These are phyloP conservation scores for Sparassis latifolia DNA, from an alignment of 1,284 basidiomycete species.

Conservation along the genomic window DNA sequence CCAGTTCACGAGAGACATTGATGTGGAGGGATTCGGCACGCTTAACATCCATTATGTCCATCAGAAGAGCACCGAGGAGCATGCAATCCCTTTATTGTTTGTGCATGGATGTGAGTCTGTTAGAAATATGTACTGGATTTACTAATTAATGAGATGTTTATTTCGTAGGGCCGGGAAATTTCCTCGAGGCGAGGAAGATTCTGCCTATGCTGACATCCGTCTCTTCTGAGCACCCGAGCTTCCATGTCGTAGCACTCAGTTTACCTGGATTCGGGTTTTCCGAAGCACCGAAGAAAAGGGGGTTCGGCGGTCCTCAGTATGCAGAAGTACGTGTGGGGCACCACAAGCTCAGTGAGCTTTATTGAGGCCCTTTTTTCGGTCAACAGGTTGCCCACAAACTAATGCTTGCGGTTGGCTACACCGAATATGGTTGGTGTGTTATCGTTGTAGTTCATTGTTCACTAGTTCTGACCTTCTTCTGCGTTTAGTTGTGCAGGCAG, in stretches of 20 bases:
- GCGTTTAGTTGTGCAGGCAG: constrained; percentile 6
- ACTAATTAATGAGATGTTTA: background rate
- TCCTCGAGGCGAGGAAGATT: constrained; percentile 33
- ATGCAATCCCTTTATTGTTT: constrained; percentile 40
- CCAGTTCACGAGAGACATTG: constrained; percentile 37
- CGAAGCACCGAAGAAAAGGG: constrained; percentile 25
- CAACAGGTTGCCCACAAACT: constrained; percentile 4
- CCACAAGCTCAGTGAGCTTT: background rate
- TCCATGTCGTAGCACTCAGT: constrained; percentile 40
- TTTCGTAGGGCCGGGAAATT: constrained; percentile 39
- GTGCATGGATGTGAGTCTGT: constrained; percentile 38
- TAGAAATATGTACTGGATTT: background rate
- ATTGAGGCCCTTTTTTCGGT: background rate
- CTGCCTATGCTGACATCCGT: constrained; percentile 20
- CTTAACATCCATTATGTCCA: constrained; percentile 41
- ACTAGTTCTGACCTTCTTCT: background rate
- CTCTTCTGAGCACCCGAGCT: constrained; percentile 26
- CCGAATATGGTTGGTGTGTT: constrained; percentile 19
- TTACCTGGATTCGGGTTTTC: constrained; percentile 37
- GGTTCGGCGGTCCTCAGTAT: constrained; percentile 27
- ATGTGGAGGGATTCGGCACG: constrained; percentile 28
- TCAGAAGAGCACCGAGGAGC: constrained; percentile 25
- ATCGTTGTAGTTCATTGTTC: background rate
- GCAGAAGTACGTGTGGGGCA: constrained; percentile 7
- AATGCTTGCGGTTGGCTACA: constrained; percentile 17